A percentile compares a stretch with the other conserved stretches of the same genome.
Evolutionary conservation across 2,329 filamentous ascomycete genomes (phyloP).

Genomic region (Fusarium oligoseptatum): DNA sequence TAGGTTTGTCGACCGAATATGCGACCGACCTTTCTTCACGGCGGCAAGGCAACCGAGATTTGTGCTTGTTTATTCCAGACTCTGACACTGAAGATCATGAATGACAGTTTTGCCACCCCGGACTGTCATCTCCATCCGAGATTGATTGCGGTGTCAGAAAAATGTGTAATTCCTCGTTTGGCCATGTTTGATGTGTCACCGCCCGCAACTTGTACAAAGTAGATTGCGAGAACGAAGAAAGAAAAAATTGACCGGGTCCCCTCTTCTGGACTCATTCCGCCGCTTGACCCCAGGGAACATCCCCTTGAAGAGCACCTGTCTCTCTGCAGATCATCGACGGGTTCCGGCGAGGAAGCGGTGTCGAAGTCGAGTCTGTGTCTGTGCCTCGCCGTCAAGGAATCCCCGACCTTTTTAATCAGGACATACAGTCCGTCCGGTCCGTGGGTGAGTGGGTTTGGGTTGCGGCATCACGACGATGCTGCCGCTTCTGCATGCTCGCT

Average conservation of each 20-base stretch:
- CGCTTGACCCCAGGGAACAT: constrained; percentile 8
- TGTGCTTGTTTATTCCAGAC: constrained; percentile 8
- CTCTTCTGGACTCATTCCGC: background rate
- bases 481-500: constrained; percentile 3
- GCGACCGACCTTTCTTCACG: constrained; percentile 14
- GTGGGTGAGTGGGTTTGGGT: constrained; percentile 3
- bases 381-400: constrained; percentile 7
- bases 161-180: background rate
- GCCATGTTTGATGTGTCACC: constrained; percentile 30
- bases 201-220: background rate
- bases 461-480: constrained; percentile 11
- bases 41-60: constrained; percentile 25
- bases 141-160: constrained; percentile 17
- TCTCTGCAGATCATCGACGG: constrained; percentile 40
- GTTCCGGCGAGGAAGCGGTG: constrained; percentile 38
- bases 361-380: constrained; percentile 17
- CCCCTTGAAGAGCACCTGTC: constrained; percentile 19
- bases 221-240: background rate
- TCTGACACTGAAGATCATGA: constrained; percentile 26
- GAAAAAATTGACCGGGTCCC: background rate
- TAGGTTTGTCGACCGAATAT: constrained; percentile 15
- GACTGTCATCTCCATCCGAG: constrained; percentile 35
- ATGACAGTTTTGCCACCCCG: constrained; percentile 10
- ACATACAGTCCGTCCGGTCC: constrained; percentile 12
- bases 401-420: constrained; percentile 12